Percentiles rank a stretch among this genome's conserved stretches.
Evolutionary conservation across 73 alveolate genomes (phyloP).

Genomic region (Chromera velia): DNA sequence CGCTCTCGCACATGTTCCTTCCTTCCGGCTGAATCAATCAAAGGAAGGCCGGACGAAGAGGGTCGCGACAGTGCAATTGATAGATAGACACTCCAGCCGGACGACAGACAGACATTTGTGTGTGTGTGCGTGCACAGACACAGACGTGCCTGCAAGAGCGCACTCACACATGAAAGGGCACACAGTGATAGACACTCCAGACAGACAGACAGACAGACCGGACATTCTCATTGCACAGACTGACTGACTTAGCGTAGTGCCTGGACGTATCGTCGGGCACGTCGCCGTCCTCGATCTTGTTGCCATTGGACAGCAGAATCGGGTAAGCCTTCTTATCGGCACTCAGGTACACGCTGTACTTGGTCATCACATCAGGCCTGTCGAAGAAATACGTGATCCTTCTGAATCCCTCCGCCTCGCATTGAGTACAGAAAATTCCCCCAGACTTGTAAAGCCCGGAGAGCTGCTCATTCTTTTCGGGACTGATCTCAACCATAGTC

Average conservation of each 20-base stretch:
- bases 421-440: not conserved
- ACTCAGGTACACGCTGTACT: not conserved
- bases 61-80: too few relatives aligned
- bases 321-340: not conserved
- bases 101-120: not conserved
- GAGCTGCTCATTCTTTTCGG: not conserved
- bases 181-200: not conserved
- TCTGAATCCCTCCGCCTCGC: constrained; percentile 1
- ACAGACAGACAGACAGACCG: not conserved
- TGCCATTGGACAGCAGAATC: not conserved
- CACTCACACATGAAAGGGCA: not conserved
- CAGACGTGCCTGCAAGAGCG: not conserved
- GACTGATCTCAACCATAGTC: not conserved
- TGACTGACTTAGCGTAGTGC: not conserved
- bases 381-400: not conserved
- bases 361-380: not conserved
- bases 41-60: too few relatives aligned
- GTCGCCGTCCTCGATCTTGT: not conserved
- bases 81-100: not conserved
- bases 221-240: not conserved
- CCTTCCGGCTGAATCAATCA: too few relatives aligned
- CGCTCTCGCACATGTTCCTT: not conserved
- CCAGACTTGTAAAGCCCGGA: not conserved
- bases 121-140: not conserved
- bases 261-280: not conserved